phyloP scores from a whole-genome alignment of 768 basidiomycete genomes.

The Collybiopsis confluens region DNA sequence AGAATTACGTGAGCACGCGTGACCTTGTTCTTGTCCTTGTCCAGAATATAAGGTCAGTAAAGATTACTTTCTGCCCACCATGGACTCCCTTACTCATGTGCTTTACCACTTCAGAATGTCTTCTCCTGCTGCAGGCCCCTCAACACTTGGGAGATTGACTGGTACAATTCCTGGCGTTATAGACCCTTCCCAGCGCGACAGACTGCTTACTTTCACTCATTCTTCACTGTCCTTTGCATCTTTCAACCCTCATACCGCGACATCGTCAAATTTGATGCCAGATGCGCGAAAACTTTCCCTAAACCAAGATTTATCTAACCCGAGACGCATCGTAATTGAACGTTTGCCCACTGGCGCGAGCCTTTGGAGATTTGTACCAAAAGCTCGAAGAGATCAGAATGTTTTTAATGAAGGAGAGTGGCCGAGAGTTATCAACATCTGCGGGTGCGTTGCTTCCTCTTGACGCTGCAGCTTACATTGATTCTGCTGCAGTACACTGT shows the following conservation, averaged over 20 bases:
- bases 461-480: not conserved
- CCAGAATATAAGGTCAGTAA: conserved; percentile 11
- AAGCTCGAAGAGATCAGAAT: conserved; percentile 53
- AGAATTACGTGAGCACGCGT: not conserved
- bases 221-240: conserved; percentile 67
- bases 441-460: conserved; percentile 43
- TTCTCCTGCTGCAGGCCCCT: conserved; percentile 20
- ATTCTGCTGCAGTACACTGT: conserved; percentile 33
- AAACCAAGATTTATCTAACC: conserved; percentile 44
- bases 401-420: conserved; percentile 65
- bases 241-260: conserved; percentile 68
- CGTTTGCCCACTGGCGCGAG: conserved; percentile 48
- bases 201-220: conserved; percentile 56
- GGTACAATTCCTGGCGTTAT: conserved; percentile 61
- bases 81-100: conserved; percentile 3
- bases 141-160: conserved; percentile 21
- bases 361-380: conserved; percentile 77
- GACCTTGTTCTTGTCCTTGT: not conserved
- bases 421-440: conserved; percentile 63
- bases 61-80: not conserved
- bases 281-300: conserved; percentile 37
- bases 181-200: conserved; percentile 56
- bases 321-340: conserved; percentile 76
- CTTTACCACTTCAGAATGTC: conserved; percentile 7
- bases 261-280: conserved; percentile 29